These are phyloP conservation scores for Phytopythium litorale DNA, from an alignment of 352 stramenopile genomes.

Conservation along the genomic window DNA sequence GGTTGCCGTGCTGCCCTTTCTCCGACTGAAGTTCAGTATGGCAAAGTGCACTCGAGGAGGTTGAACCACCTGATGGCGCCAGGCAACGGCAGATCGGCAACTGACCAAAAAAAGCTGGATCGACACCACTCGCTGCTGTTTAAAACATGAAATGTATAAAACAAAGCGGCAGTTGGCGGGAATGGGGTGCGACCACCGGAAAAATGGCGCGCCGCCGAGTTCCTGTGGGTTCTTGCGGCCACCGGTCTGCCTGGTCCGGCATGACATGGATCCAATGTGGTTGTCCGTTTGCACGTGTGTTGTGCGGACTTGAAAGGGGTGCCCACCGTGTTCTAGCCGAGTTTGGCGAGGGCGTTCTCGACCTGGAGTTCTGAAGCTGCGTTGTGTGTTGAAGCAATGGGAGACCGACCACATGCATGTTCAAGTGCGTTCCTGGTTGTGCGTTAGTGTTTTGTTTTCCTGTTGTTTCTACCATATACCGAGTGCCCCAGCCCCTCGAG, in stretches of 20 bases:
- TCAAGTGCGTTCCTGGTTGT: background rate
- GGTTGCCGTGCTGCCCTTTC: background rate
- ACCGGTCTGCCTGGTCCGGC: too few species aligned
- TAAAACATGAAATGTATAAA: background rate
- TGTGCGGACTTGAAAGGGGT: too few species aligned
- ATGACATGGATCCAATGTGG: too few species aligned
- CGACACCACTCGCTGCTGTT: background rate
- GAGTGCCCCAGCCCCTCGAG: background rate
- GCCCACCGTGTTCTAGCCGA: too few species aligned
- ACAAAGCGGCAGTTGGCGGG: background rate
- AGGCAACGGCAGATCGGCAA: background rate
- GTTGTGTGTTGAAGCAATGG: too few species aligned
- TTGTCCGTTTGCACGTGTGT: too few species aligned
- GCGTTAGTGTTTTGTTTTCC: slow-evolving; percentile 1
- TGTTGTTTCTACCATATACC: slow-evolving; percentile 1
- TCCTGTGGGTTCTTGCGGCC: too few species aligned
- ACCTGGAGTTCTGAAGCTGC: too few species aligned
- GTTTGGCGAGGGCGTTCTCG: too few species aligned
- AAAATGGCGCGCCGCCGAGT: background rate
- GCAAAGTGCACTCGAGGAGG: background rate
- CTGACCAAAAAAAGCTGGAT: background rate
- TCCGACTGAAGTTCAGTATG: background rate
- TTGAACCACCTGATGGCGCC: background rate
- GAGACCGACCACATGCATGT: background rate
- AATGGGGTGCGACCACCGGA: background rate